Conservation (phyloP, 495 filamentous ascomycete genomes). For the Penicillium coffeae region DNA sequence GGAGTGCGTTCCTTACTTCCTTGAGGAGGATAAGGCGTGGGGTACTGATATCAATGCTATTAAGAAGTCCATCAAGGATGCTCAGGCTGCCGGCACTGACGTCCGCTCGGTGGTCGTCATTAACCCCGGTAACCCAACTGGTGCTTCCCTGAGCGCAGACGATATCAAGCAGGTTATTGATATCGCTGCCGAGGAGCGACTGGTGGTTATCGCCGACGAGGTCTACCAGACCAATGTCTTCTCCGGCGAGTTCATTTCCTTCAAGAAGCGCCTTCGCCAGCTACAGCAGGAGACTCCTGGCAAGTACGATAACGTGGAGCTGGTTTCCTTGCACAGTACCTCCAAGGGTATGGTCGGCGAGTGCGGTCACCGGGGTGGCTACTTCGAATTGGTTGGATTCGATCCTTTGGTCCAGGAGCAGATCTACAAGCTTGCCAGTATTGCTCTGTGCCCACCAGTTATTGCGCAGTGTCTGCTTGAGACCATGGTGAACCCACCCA, state of each 20-base stretch:
- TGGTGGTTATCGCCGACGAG: conserved; percentile 92
- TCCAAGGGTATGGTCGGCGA: conserved; percentile 99
- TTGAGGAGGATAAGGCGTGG: conserved; percentile 83
- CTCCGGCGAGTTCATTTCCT: conserved; percentile 84
- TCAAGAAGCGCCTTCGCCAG: conserved; percentile 84
- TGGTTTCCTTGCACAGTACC: conserved; percentile 79
- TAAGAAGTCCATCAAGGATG: conserved; percentile 62
- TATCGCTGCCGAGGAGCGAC: conserved; percentile 77
- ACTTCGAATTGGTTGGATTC: conserved; percentile 92
- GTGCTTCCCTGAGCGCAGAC: conserved; percentile 70
- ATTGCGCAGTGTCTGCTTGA: conserved; percentile 94
- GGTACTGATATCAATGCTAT: conserved; percentile 80
- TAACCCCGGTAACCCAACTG: conserved; percentile 97
- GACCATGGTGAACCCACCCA: conserved; percentile 93
- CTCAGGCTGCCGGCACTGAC: conserved; percentile 71
- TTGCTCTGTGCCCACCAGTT: conserved; percentile 91
- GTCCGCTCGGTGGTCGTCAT: conserved; percentile 92
- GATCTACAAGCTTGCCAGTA: conserved; percentile 98
- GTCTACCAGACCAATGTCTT: conserved; percentile 99
- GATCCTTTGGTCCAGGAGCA: conserved; percentile 79
- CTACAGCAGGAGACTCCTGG: conserved; percentile 69
- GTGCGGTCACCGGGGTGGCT: conserved; percentile 94
- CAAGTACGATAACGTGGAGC: conserved; percentile 80
- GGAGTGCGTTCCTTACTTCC: conserved; percentile 82
- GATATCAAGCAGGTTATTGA: conserved; percentile 80